Evolutionary conservation across 768 basidiomycete genomes (phyloP).

Genomic region (Hypsizygus marmoreus): DNA sequence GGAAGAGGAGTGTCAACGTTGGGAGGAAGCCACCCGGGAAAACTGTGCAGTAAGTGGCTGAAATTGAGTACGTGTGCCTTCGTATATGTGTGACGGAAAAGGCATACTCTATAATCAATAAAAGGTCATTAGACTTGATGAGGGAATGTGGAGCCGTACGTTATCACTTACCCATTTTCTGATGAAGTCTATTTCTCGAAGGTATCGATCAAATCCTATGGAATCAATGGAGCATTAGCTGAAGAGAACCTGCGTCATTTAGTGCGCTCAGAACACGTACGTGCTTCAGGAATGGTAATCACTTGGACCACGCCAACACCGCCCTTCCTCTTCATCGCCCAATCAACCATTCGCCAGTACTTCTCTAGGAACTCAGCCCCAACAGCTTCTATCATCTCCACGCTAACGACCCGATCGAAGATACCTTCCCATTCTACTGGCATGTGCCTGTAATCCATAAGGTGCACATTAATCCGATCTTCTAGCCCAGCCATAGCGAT

Average conservation of each 20-base stretch:
- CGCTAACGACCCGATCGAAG: constrained; percentile 72
- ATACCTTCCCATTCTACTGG: constrained; percentile 60
- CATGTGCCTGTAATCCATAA: constrained; percentile 76
- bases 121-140: neutral
- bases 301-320: constrained; percentile 74
- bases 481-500: constrained; percentile 53
- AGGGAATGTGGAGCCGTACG: neutral
- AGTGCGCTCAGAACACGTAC: constrained; percentile 45
- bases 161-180: constrained; percentile 66
- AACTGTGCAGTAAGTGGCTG: no score
- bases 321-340: constrained; percentile 58
- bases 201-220: constrained; percentile 56
- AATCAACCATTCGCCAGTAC: constrained; percentile 67
- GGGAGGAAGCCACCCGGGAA: constrained; percentile 77
- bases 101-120: constrained; percentile 26
- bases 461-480: constrained; percentile 60
- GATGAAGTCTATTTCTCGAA: constrained; percentile 71
- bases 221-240: neutral
- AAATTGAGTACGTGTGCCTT: no score
- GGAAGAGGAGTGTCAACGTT: constrained; percentile 57
- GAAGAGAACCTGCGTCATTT: no score
- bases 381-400: constrained; percentile 81
- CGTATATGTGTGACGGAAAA: no score
- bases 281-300: constrained; percentile 73
- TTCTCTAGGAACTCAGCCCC: constrained; percentile 64